Conservation (phyloP, 2,329 filamentous ascomycete species). For the Penicillium sp. region DNA sequence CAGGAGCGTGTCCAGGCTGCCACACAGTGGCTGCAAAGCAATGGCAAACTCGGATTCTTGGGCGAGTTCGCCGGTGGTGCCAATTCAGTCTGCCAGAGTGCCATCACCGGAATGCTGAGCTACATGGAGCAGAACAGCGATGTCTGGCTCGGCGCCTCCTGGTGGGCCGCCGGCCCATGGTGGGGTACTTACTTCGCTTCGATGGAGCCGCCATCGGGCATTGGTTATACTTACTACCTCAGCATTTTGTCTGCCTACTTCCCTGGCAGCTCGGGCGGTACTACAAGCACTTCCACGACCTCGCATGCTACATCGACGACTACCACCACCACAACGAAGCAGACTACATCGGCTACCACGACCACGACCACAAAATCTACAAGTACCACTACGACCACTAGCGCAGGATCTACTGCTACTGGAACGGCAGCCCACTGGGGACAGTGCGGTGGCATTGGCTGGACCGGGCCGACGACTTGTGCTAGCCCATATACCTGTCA, state of each 20-base stretch:
- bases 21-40: conserved; percentile 54
- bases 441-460: conserved; percentile 41
- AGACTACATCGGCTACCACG: background rate
- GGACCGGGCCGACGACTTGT: conserved; percentile 38
- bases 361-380: background rate
- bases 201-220: conserved; percentile 9
- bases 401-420: conserved; percentile 13
- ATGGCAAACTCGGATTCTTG: conserved; percentile 57
- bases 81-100: conserved; percentile 51
- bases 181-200: conserved; percentile 48
- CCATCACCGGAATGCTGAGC: conserved; percentile 55
- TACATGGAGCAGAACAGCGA: conserved; percentile 59
- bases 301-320: conserved; percentile 4
- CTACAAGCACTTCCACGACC: conserved; percentile 7
- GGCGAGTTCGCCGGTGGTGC: conserved; percentile 58
- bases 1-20: conserved; percentile 48
- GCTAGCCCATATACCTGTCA: conserved; percentile 37
- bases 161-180: conserved; percentile 64
- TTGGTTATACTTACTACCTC: conserved; percentile 4
- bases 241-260: conserved; percentile 21
- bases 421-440: conserved; percentile 22
- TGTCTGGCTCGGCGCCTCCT: conserved; percentile 60
- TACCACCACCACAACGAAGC: conserved; percentile 7
- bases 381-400: conserved; percentile 11
- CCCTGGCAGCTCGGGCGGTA: conserved; percentile 8